A percentile compares a stretch with the other conserved stretches of the same genome.
Evolutionary conservation across 2,329 filamentous ascomycete species (phyloP).

Genomic region (Parasarocladium wereldwijsianum): DNA sequence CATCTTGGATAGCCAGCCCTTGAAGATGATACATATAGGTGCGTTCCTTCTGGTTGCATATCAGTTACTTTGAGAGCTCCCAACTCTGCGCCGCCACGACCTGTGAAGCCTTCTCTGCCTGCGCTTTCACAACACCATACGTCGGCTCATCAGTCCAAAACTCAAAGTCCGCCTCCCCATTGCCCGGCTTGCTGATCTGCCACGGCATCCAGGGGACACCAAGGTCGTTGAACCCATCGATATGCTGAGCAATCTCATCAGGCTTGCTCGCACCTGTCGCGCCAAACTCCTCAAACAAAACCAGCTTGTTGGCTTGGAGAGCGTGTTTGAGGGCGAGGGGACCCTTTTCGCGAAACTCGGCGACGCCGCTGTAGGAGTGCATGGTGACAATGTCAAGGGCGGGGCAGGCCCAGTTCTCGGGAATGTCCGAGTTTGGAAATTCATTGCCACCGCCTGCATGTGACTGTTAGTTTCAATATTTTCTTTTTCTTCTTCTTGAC

Average conservation of each 20-base stretch:
- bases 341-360: constrained; percentile 3
- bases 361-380: constrained; percentile 4
- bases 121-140: background rate
- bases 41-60: too few species aligned
- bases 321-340: constrained; percentile 2
- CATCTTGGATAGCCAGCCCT: too few species aligned
- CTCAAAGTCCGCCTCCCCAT: constrained; percentile 4
- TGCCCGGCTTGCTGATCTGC: constrained; percentile 5
- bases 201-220: constrained; percentile 4
- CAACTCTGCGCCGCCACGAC: background rate
- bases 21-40: too few species aligned
- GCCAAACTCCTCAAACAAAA: constrained; percentile 4
- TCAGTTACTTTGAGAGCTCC: too few species aligned
- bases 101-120: background rate
- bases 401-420: constrained; percentile 2
- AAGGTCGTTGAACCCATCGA: constrained; percentile 3
- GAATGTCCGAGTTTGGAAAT: constrained; percentile 4
- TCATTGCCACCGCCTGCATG: constrained; percentile 4
- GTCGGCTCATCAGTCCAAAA: constrained; percentile 4
- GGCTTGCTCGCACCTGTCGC: constrained; percentile 2
- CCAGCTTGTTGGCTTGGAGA: constrained; percentile 2
- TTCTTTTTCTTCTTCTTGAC: background rate
- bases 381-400: constrained; percentile 3
- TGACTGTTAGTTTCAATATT: background rate
- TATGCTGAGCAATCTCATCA: constrained; percentile 2